Conservation (phyloP, 345 rosid genomes). For the Boechera stricta region DNA sequence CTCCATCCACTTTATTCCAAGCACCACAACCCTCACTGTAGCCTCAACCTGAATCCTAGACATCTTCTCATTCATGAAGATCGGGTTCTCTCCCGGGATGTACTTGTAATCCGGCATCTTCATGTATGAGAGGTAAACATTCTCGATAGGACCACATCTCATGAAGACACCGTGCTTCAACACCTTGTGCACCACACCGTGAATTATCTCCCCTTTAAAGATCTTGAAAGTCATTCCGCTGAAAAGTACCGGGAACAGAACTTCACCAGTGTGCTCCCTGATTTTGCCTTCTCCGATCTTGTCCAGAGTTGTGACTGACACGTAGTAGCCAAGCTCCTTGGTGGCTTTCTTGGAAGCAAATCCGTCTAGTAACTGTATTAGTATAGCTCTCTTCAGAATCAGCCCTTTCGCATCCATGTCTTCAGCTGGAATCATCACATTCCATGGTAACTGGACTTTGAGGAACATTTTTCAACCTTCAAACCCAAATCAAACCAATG, state of each 20-base stretch:
- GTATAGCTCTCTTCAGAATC: conserved; percentile 70
- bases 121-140: conserved; percentile 57
- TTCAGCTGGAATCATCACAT: conserved; percentile 76
- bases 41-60: conserved; percentile 66
- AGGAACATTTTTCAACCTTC: conserved; percentile 62
- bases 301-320: conserved; percentile 63
- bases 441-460: conserved; percentile 77
- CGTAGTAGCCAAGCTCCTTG: conserved; percentile 73
- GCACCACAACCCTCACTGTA: conserved; percentile 63
- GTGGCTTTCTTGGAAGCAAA: conserved; percentile 69
- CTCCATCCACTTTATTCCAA: conserved; percentile 81
- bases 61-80: conserved; percentile 66
- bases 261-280: conserved; percentile 71
- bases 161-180: conserved; percentile 85
- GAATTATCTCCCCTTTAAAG: conserved; percentile 75
- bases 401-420: conserved; percentile 69
- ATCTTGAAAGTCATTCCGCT: conserved; percentile 79
- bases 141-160: conserved; percentile 71
- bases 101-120: conserved; percentile 76
- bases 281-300: conserved; percentile 79
- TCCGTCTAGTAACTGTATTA: conserved; percentile 62
- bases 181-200: conserved; percentile 75
- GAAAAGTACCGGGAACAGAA: conserved; percentile 77
- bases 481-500: background rate
- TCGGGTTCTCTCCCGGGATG: conserved; percentile 69